Percentiles rank a stretch among this genome's conserved stretches.
These are phyloP conservation scores for Gossypium trilobum DNA, from an alignment of 441 rosid species.

Conservation along the genomic window DNA sequence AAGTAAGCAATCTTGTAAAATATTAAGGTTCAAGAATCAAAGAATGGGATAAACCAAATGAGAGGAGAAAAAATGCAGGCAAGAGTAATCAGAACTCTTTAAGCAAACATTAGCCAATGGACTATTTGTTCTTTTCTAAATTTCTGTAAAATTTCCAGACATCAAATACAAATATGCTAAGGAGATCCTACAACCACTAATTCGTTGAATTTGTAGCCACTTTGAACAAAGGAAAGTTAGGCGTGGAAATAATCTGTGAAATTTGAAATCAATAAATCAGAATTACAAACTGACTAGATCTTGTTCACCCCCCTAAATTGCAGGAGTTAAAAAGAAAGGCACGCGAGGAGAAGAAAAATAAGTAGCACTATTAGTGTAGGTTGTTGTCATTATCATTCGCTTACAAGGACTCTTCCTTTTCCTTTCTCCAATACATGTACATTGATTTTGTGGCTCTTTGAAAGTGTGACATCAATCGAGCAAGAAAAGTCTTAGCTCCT, in stretches of 20 bases:
- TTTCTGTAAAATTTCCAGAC: background rate
- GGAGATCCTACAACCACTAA: background rate
- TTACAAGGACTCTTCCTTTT: background rate
- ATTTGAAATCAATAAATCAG: background rate
- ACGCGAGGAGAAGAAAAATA: background rate
- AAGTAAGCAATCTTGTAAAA: constrained; percentile 9
- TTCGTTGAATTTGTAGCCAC: background rate
- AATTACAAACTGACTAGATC: background rate
- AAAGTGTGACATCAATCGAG: background rate
- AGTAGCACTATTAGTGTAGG: background rate
- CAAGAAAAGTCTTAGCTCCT: background rate
- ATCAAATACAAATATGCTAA: background rate
- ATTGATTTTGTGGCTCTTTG: background rate
- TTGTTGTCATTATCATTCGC: background rate
- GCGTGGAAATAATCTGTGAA: background rate
- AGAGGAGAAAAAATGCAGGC: background rate
- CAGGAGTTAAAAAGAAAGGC: background rate
- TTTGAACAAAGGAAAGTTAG: background rate
- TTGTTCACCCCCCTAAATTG: background rate
- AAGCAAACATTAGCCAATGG: background rate
- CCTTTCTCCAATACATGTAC: background rate
- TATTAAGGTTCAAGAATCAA: constrained; percentile 10
- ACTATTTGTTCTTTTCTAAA: background rate
- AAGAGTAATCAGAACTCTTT: background rate
- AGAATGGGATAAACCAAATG: background rate